Conservation (phyloP, 345 rosid genomes). For the Salix brachista region DNA sequence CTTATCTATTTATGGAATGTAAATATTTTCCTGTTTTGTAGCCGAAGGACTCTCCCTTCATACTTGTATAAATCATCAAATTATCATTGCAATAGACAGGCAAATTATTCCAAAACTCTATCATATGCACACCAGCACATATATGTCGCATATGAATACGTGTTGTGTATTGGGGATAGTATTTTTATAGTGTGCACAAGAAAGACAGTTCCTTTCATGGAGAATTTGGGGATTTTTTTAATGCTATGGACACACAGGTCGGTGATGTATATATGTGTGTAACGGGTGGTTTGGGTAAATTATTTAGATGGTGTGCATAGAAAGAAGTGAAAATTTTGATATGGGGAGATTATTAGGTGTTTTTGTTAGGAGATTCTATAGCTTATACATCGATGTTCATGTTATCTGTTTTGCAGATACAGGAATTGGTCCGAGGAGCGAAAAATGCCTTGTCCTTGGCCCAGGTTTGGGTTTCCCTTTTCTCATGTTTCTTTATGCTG, state of each 20-base stretch:
- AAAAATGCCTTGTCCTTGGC: constrained; percentile 74
- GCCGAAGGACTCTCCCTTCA: too few relatives aligned
- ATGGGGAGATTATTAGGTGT: constrained; percentile 7
- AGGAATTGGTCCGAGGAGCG: constrained; percentile 62
- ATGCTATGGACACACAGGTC: neutral
- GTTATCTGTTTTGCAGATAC: constrained; percentile 54
- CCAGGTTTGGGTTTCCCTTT: constrained; percentile 54
- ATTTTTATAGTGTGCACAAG: neutral
- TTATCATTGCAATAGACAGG: too few relatives aligned
- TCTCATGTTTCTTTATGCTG: constrained; percentile 7
- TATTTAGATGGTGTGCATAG: neutral
- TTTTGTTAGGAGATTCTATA: neutral
- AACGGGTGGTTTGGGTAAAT: neutral
- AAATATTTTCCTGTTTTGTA: too few relatives aligned
- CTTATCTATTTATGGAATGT: too few relatives aligned
- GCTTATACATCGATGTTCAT: neutral
- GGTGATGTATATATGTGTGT: neutral
- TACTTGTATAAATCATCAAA: too few relatives aligned
- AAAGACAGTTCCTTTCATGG: neutral
- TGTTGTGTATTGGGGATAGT: neutral
- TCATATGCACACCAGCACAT: neutral
- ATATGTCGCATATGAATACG: neutral
- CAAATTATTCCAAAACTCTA: too few relatives aligned
- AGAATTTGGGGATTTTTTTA: neutral
- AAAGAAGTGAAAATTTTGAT: neutral